These are phyloP conservation scores for Trypanosomatidae sp. DNA, from an alignment of 208 protist genomes.

Conservation along the genomic window DNA sequence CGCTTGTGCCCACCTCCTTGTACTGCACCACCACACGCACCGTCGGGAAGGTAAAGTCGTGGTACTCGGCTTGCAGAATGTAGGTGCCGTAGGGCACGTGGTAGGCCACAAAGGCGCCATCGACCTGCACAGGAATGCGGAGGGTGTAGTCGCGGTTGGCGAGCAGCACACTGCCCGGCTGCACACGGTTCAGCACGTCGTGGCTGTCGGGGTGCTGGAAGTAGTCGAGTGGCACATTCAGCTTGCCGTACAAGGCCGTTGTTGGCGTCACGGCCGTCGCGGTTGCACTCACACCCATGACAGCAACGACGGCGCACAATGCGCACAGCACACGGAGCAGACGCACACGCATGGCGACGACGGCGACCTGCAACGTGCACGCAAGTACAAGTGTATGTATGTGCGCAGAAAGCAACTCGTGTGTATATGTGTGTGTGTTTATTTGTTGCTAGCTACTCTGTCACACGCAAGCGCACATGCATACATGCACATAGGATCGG, in stretches of 20 bases:
- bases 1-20: slow-evolving; percentile 18
- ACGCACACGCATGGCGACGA: too few species aligned
- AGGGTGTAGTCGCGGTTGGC: slow-evolving; percentile 21
- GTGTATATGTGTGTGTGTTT: too few species aligned
- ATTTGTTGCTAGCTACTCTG: too few species aligned
- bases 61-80: slow-evolving; percentile 64
- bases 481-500: too few species aligned
- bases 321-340: slow-evolving; percentile 1
- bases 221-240: slow-evolving; percentile 33
- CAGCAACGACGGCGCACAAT: neutral
- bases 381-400: too few species aligned
- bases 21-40: slow-evolving; percentile 59
- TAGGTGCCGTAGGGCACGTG: slow-evolving; percentile 71
- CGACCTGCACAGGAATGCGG: slow-evolving; percentile 34
- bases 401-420: too few species aligned
- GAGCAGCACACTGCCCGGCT: slow-evolving; percentile 56
- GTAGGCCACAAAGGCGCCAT: slow-evolving; percentile 63
- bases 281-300: neutral
- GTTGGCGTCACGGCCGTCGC: slow-evolving; percentile 3
- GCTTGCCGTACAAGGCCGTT: slow-evolving; percentile 25
- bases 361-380: too few species aligned
- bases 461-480: too few species aligned
- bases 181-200: slow-evolving; percentile 33
- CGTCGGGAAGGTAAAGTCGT: slow-evolving; percentile 67
- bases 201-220: slow-evolving; percentile 20